Evolutionary conservation across 1,139 yeast species (phyloP).

Genomic region (Blastobotrys elegans): DNA sequence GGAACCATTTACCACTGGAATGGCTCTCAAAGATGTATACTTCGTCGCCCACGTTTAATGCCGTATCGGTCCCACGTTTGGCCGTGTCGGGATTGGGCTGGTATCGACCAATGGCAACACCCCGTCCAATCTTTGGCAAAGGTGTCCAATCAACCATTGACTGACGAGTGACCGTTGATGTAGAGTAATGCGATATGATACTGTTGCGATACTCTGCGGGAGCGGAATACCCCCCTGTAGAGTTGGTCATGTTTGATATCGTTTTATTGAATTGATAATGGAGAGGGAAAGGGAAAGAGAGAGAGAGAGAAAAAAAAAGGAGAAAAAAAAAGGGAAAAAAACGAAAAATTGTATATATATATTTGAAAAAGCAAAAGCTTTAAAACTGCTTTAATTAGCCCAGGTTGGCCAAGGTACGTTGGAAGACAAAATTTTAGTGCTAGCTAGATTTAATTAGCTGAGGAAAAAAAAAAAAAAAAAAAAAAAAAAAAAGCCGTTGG

Average conservation of each 20-base stretch:
- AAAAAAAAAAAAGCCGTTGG: background rate
- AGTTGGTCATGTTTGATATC: constrained; percentile 1
- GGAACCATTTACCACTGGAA: constrained; percentile 59
- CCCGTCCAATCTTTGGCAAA: constrained; percentile 27
- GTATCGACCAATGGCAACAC: constrained; percentile 28
- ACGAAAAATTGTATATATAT: background rate
- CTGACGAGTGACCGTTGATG: background rate
- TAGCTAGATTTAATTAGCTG: too few species aligned
- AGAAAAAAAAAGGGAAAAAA: background rate
- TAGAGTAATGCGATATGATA: background rate
- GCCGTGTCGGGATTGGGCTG: constrained; percentile 19
- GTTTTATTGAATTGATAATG: too few species aligned
- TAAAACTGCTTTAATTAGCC: too few species aligned
- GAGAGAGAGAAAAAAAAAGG: background rate
- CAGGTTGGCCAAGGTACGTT: too few species aligned
- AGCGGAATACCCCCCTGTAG: background rate
- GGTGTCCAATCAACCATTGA: constrained; percentile 41
- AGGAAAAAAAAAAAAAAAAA: background rate
- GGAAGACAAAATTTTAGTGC: too few species aligned
- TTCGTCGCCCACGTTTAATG: constrained; percentile 73
- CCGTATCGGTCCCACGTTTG: constrained; percentile 14
- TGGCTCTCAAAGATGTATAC: constrained; percentile 70
- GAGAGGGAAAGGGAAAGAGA: background rate
- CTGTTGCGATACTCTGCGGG: constrained; percentile 1
- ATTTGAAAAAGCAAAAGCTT: too few species aligned